These are phyloP conservation scores for Babesia bigemina DNA, from an alignment of 169 alveolate species.

Conservation along the genomic window DNA sequence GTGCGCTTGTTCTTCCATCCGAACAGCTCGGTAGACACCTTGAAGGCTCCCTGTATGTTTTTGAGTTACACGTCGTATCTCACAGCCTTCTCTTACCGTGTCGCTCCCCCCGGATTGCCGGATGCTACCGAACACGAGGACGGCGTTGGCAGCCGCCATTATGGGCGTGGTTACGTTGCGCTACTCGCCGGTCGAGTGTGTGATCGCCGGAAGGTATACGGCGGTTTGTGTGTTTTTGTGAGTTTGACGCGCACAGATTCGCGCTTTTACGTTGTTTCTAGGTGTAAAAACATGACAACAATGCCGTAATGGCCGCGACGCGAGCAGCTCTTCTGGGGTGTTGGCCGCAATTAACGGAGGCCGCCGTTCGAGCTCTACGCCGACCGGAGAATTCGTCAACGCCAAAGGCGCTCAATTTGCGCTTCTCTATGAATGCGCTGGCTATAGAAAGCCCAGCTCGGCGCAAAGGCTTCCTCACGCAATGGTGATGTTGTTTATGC, in stretches of 20 bases:
- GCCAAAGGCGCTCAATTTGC: too few species aligned
- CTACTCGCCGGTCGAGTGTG: conserved; percentile 6
- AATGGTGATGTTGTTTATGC: neutral
- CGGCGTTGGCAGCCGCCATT: conserved; percentile 56
- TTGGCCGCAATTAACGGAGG: neutral
- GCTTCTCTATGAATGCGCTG: too few species aligned
- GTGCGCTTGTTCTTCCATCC: conserved; percentile 91
- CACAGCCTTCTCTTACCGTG: conserved; percentile 23
- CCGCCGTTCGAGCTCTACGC: neutral
- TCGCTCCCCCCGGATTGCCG: conserved; percentile 52
- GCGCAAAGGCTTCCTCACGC: too few species aligned
- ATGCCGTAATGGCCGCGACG: too few species aligned
- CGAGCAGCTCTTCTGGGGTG: neutral
- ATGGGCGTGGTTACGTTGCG: conserved; percentile 18
- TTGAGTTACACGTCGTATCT: neutral
- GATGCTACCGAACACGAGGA: conserved; percentile 55
- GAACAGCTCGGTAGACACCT: conserved; percentile 86
- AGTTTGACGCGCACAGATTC: neutral
- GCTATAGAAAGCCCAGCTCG: too few species aligned
- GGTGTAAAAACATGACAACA: too few species aligned
- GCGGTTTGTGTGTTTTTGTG: neutral
- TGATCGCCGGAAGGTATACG: neutral
- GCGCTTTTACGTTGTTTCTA: too few species aligned
- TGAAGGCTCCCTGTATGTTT: conserved; percentile 83
- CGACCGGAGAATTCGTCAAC: neutral